phyloP scores from a whole-genome alignment of 2,329 filamentous ascomycete genomes.

The Pseudovirgaria hyperparasitica region DNA sequence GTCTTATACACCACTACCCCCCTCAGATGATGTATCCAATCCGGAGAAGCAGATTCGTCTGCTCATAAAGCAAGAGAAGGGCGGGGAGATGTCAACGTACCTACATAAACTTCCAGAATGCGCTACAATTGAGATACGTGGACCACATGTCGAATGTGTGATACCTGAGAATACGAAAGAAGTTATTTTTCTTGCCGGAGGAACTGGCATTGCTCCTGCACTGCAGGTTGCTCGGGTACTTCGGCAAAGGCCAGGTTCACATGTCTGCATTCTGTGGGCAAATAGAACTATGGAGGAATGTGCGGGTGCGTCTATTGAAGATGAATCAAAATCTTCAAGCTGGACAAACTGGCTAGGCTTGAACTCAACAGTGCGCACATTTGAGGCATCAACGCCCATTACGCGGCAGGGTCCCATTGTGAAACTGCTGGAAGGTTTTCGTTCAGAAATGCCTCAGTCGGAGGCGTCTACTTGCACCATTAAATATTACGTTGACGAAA shows the following conservation, averaged over 20 bases:
- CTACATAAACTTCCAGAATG: constrained; percentile 52
- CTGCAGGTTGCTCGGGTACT: constrained; percentile 64
- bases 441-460: constrained; percentile 30
- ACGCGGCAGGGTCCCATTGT: constrained; percentile 39
- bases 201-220: constrained; percentile 84
- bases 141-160: constrained; percentile 59
- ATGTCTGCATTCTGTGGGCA: constrained; percentile 72
- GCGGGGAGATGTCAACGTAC: constrained; percentile 79
- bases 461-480: constrained; percentile 44
- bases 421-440: constrained; percentile 49
- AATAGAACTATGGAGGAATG: constrained; percentile 56
- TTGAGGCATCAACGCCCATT: constrained; percentile 1
- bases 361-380: constrained; percentile 1
- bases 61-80: constrained; percentile 62
- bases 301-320: constrained; percentile 44
- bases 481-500: constrained; percentile 72
- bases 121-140: constrained; percentile 59
- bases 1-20: constrained; percentile 80
- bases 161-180: constrained; percentile 40
- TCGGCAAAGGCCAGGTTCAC: constrained; percentile 29
- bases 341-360: constrained; percentile 3
- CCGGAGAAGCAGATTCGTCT: constrained; percentile 43
- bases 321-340: too few relatives aligned
- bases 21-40: constrained; percentile 23
- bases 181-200: constrained; percentile 78